Percentiles rank a stretch among this genome's conserved stretches.
phyloP scores from a whole-genome alignment of 1,284 basidiomycete genomes.

The Sphagnurus paluster region DNA sequence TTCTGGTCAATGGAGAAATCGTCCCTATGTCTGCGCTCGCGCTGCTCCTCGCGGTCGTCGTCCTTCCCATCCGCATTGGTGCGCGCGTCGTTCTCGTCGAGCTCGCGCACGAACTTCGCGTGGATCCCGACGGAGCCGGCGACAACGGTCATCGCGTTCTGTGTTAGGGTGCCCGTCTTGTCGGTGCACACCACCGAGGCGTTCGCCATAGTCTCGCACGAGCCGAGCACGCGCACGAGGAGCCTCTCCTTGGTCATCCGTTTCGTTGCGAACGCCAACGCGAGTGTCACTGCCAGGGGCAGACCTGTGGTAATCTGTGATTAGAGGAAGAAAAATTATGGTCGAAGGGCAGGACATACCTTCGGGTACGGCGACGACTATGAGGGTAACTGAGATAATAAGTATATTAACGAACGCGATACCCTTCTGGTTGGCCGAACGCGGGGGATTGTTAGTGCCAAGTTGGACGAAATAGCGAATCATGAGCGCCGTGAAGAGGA shows the following conservation, averaged over 20 bases:
- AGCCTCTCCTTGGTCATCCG: slow-evolving; percentile 96
- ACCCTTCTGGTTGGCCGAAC: slow-evolving; percentile 80
- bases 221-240: slow-evolving; percentile 92
- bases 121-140: slow-evolving; percentile 93
- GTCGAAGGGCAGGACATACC: slow-evolving; percentile 39
- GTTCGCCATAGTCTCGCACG: slow-evolving; percentile 99
- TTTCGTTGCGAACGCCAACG: slow-evolving; percentile 95
- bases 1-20: slow-evolving; percentile 88
- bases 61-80: slow-evolving; percentile 71
- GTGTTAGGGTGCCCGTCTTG: slow-evolving; percentile 93
- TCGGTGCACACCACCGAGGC: slow-evolving; percentile 96
- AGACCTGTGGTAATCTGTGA: slow-evolving; percentile 56
- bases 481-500: slow-evolving; percentile 86
- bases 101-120: slow-evolving; percentile 86
- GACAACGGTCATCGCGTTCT: slow-evolving; percentile 95
- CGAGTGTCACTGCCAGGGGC: slow-evolving; percentile 94
- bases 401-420: slow-evolving; percentile 92
- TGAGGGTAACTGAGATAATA: slow-evolving; percentile 92
- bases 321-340: slow-evolving; percentile 10
- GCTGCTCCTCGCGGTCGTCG: slow-evolving; percentile 34
- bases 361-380: slow-evolving; percentile 98
- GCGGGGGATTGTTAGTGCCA: slow-evolving; percentile 51
- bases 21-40: slow-evolving; percentile 34
- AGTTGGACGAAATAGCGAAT: slow-evolving; percentile 94
- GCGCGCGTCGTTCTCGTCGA: slow-evolving; percentile 75